Conservation (phyloP, 1,284 basidiomycete genomes). For the Malassezia dermatis region DNA sequence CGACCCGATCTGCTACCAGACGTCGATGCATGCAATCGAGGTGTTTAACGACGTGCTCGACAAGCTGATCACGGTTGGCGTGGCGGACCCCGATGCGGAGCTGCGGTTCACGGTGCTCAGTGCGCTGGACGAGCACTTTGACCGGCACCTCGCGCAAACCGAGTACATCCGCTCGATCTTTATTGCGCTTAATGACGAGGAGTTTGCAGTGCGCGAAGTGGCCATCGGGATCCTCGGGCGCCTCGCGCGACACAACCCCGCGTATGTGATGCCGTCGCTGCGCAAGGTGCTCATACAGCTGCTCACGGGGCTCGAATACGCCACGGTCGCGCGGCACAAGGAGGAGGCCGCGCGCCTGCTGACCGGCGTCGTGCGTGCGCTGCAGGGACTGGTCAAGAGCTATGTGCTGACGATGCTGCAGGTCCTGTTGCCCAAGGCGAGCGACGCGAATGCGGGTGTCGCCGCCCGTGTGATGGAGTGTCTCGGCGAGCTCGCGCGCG, state of each 20-base stretch:
- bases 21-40: conserved; percentile 90
- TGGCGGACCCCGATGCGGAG: conserved; percentile 67
- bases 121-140: conserved; percentile 83
- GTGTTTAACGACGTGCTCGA: conserved; percentile 96
- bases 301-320: conserved; percentile 92
- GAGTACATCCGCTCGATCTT: conserved; percentile 95
- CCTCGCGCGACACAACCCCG: conserved; percentile 88
- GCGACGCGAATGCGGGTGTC: conserved; percentile 72
- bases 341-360: conserved; percentile 53
- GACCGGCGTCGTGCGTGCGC: conserved; percentile 54
- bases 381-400: conserved; percentile 85
- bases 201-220: conserved; percentile 81
- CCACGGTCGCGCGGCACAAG: conserved; percentile 67
- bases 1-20: conserved; percentile 92
- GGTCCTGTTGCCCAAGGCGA: conserved; percentile 77
- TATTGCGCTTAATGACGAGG: conserved; percentile 94
- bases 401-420: conserved; percentile 93
- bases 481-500: conserved; percentile 82
- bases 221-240: conserved; percentile 88
- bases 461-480: conserved; percentile 88
- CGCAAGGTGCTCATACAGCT: conserved; percentile 93
- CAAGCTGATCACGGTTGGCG: conserved; percentile 89
- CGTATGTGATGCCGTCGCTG: conserved; percentile 95
- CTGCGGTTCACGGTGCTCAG: conserved; percentile 58
- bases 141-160: conserved; percentile 94